Evolutionary conservation across 768 basidiomycete genomes (phyloP).

Genomic region (Lactarius psammicola): DNA sequence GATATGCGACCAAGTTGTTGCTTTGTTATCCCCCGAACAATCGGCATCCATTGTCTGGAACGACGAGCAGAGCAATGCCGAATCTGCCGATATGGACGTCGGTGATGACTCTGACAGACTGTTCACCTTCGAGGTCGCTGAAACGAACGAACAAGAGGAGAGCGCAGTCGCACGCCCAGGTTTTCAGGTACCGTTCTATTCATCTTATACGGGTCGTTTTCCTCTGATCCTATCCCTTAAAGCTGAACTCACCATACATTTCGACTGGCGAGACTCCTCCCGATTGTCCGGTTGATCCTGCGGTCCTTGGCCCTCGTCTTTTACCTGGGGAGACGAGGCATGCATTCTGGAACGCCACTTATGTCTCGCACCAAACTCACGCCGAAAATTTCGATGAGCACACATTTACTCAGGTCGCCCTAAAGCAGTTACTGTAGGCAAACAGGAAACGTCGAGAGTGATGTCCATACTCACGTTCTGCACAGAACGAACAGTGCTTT

Average conservation of each 20-base stretch:
- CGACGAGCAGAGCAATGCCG: slow-evolving; percentile 33
- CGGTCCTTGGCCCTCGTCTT: slow-evolving; percentile 5
- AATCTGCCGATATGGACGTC: slow-evolving; percentile 39
- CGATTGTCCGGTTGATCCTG: background rate
- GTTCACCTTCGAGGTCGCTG: slow-evolving; percentile 52
- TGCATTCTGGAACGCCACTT: slow-evolving; percentile 19
- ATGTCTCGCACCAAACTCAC: background rate
- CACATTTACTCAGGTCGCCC: background rate
- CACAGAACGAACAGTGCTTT: slow-evolving; percentile 9
- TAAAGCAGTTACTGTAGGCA: slow-evolving; percentile 13
- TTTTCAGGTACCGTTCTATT: slow-evolving; percentile 41
- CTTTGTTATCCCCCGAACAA: slow-evolving; percentile 51
- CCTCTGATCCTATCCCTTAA: background rate
- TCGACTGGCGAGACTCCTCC: background rate
- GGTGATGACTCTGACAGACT: slow-evolving; percentile 47
- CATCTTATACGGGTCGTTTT: background rate
- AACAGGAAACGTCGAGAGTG: no score
- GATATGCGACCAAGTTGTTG: slow-evolving; percentile 54
- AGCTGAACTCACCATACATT: slow-evolving; percentile 10
- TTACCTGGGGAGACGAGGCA: slow-evolving; percentile 28
- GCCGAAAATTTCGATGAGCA: background rate
- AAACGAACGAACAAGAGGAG: slow-evolving; percentile 57
- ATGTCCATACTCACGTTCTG: background rate
- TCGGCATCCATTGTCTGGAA: slow-evolving; percentile 46
- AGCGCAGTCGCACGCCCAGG: slow-evolving; percentile 45